Percentiles rank a stretch among this genome's conserved stretches.
phyloP scores from a whole-genome alignment of 148 eudicot species.

The Amaranthus hypochondriacus region DNA sequence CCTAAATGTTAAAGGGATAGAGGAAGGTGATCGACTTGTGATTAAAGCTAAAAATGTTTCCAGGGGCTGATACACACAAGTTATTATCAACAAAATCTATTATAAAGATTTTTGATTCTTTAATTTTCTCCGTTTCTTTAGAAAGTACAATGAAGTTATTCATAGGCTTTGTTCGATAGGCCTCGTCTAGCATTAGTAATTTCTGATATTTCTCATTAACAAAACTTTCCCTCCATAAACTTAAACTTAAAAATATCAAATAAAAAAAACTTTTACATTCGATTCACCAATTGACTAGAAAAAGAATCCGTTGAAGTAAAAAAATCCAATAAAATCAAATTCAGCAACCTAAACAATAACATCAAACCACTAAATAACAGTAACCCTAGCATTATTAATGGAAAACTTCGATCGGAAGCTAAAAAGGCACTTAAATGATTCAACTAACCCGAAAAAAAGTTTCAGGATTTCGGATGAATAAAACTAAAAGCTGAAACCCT shows the following conservation, averaged over 20 bases:
- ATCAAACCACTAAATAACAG: background rate
- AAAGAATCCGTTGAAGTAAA: background rate
- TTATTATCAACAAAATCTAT: no score
- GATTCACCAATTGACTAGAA: background rate
- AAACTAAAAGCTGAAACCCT: conserved; percentile 13
- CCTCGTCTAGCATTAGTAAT: no score
- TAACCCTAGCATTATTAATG: background rate
- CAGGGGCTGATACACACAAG: no score
- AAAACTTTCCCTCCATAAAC: background rate
- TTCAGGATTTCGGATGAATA: background rate
- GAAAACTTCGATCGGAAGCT: background rate
- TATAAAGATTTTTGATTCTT: no score
- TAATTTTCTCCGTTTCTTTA: no score
- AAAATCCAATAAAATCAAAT: background rate
- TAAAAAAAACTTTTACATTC: background rate
- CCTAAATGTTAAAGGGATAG: no score
- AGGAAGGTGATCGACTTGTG: no score
- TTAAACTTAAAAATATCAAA: background rate
- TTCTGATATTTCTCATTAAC: background rate
- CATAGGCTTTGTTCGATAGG: no score
- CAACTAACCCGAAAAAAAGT: background rate
- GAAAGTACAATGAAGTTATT: no score
- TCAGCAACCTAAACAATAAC: background rate
- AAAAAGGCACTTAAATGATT: background rate
- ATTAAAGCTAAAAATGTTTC: no score